A percentile compares a stretch with the other conserved stretches of the same genome.
These are phyloP conservation scores for Phytophthora agathidicida DNA, from an alignment of 352 stramenopile genomes.

Conservation along the genomic window DNA sequence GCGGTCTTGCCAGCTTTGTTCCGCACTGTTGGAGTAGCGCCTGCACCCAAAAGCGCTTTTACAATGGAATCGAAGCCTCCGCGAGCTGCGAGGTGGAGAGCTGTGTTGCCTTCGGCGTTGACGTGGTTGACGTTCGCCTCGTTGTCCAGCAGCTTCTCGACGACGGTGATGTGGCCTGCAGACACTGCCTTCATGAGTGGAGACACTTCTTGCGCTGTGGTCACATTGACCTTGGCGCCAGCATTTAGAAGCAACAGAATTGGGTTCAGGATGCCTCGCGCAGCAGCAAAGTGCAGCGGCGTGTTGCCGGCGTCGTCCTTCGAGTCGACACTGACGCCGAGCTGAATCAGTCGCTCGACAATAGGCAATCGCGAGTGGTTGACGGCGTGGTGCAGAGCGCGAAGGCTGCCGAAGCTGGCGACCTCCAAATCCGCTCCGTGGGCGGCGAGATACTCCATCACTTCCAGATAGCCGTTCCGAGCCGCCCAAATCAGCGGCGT, in stretches of 20 bases:
- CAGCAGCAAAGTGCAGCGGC: slow-evolving; percentile 81
- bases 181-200: slow-evolving; percentile 88
- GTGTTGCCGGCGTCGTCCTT: slow-evolving; percentile 90
- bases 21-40: slow-evolving; percentile 43
- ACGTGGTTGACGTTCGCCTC: slow-evolving; percentile 66
- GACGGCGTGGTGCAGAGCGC: slow-evolving; percentile 83
- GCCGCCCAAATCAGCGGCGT: slow-evolving; percentile 82
- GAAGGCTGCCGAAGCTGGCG: slow-evolving; percentile 79
- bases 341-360: slow-evolving; percentile 71
- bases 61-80: slow-evolving; percentile 83
- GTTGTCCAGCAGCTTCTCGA: slow-evolving; percentile 90
- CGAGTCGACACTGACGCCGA: slow-evolving; percentile 74
- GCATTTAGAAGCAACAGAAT: slow-evolving; percentile 77
- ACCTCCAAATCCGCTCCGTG: slow-evolving; percentile 76
- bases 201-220: slow-evolving; percentile 80
- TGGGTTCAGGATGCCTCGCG: slow-evolving; percentile 86
- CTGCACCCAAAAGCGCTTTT: slow-evolving; percentile 63
- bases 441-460: slow-evolving; percentile 74
- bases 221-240: slow-evolving; percentile 78
- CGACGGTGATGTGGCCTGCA: slow-evolving; percentile 76
- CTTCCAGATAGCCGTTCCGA: slow-evolving; percentile 85
- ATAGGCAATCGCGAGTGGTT: slow-evolving; percentile 77
- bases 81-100: slow-evolving; percentile 82
- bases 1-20: slow-evolving; percentile 87
- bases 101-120: slow-evolving; percentile 85